phyloP scores from a whole-genome alignment of 2,329 filamentous ascomycete genomes.

The Exophiala oligosperma region DNA sequence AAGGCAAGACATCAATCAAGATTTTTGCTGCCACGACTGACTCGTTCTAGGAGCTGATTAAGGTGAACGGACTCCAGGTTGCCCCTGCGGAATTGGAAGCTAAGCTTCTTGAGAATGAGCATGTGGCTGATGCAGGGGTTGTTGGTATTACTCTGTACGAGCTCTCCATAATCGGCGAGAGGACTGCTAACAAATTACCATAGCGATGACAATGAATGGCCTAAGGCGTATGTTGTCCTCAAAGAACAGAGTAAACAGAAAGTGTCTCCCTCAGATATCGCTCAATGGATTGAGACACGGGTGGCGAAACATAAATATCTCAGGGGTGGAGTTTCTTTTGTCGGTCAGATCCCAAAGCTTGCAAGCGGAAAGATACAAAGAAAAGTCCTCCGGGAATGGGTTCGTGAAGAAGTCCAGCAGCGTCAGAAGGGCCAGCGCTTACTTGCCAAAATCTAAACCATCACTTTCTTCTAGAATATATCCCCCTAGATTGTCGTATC shows the following conservation, averaged over 20 bases:
- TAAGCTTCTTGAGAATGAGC: constrained; percentile 51
- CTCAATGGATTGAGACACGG: constrained; percentile 42
- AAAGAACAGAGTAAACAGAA: constrained; percentile 34
- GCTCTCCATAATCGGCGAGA: neutral
- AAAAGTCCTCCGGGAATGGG: constrained; percentile 27
- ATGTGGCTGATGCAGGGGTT: constrained; percentile 56
- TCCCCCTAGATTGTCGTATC: too few species aligned
- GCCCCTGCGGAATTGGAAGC: constrained; percentile 60
- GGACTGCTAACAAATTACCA: too few species aligned
- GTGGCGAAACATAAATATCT: constrained; percentile 48
- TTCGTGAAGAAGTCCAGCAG: too few species aligned
- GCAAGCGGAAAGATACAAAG: constrained; percentile 48
- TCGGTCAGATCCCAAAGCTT: constrained; percentile 49
- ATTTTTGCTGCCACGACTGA: too few species aligned
- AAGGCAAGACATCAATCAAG: constrained; percentile 35
- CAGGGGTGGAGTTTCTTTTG: constrained; percentile 47
- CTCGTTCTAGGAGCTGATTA: constrained; percentile 47
- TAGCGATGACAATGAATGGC: constrained; percentile 1
- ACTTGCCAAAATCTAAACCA: too few species aligned
- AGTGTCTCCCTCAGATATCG: constrained; percentile 34
- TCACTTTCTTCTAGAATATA: too few species aligned
- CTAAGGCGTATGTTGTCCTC: constrained; percentile 31
- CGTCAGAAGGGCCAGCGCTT: too few species aligned
- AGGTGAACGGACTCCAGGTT: constrained; percentile 61
- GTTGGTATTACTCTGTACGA: constrained; percentile 46